Base-by-base conservation (phyloP, 306 rosid species). In the Prunus mira region DNA sequence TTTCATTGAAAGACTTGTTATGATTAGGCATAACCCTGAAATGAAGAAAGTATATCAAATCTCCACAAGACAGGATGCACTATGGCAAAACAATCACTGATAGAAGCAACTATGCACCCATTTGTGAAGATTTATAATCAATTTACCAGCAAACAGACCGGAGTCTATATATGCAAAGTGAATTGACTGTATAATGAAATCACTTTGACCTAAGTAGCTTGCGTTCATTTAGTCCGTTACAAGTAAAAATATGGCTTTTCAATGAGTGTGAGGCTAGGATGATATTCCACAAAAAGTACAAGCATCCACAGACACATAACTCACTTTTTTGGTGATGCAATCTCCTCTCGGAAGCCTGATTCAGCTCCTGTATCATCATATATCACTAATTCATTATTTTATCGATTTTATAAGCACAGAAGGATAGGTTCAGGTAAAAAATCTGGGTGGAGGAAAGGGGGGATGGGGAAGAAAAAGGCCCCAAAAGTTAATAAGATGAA, bases 251-350 rank as follows among this genome's bases (percentile, higher is more conserved):
- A 68, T 62, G 24, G 74, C 58, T 65, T 63, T n/a, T 24, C 62
- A 62, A 54, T 56, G 51, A 76, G 73, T 74, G 71, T 56, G 65
- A 65, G 73, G 73, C 67, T 62, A 65, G 66, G 62, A 72, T 73
- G 71, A 41, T 72, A 80, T 54, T 50, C 55, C 57, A 69, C 34
- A 74, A 60, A 45, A 73, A 30, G 8, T 51, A 25, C 15, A 76
- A 43, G 67, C 13, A 78, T 54, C 34, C 52, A 34, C 76, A 67
- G 51, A 65, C 41, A 30, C 22, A 22, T 17, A 24, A 78, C 89
- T 87, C 86, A 95, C 98, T 85, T 89, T 71, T 87, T 78, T 34
- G 86, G 88, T 32, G 91, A 88, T 82, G 57, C 66, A 77, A 83
- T 72, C 71, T 84, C 86, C 67, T 49, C 76, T 76, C 74, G 87